Base-by-base conservation (phyloP, 768 basidiomycete species). In the Phaeotremella skinneri region DNA sequence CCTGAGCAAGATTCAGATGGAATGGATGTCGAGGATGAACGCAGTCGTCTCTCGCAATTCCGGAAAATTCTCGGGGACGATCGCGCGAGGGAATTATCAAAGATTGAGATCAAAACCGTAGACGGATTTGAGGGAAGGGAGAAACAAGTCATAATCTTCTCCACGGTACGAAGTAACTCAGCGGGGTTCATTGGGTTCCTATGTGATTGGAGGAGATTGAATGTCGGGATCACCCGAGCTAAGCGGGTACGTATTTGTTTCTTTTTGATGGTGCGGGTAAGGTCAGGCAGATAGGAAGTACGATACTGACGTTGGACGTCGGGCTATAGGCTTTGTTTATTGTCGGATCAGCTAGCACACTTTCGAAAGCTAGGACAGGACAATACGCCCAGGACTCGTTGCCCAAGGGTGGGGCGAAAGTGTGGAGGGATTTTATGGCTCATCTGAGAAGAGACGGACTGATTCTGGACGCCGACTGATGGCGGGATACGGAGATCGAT, bases 121-220 rank as follows among this genome's bases (percentile, higher is more conserved):
- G 91, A 96, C 67, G 91, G 91, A 20, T 96, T 93, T 74, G 90
- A 96, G 76, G 91, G 91, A 13, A 83, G 90, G 45, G 90, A 96
- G 79, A 94, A 94, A 79, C 87, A 90, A 29, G 85, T 94, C 41
- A 89, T 96, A 62, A 82, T 96, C 42, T 92, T 96, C 75, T 90
- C 89, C 41, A 92, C 91, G 2, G 91, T 92, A 49, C 82, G 92
- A 52, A 89, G 88, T 74, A 96, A 96, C 69, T 67, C 80, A 2
- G 78, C 77, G 0, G 90, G 90, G 9, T 80, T 84, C 56, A 90
- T 96, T 68, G 92, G 92, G 0, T 96, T 96, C 78, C 80, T 96
- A 23, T 89, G 87, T 21, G 91, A 96, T 78, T 81, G 85, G 67
- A 80, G 91, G 61, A 77, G 92, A 66, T 80, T 94, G 55, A 96